Percentiles rank a stretch among this genome's conserved stretches.
Evolutionary conservation across 352 stramenopile genomes (phyloP).

Genomic region (Phytophthora vignae): DNA sequence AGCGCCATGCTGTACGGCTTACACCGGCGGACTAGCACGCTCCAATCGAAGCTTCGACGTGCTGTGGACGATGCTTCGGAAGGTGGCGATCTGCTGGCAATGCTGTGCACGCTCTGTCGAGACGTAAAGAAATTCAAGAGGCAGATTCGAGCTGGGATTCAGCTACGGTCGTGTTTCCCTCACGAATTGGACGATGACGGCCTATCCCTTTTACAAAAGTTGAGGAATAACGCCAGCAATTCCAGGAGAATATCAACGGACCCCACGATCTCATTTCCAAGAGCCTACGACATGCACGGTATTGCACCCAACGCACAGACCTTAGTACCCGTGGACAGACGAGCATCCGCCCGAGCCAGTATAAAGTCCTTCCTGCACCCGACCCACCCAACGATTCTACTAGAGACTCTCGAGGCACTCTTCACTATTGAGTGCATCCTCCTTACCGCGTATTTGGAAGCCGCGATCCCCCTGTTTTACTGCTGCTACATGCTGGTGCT

Average conservation of each 20-base stretch:
- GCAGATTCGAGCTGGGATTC: neutral
- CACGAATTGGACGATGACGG: neutral
- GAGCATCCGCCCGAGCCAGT: neutral
- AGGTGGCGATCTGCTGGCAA: neutral
- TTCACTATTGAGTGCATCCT: slow-evolving; percentile 42
- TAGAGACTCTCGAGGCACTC: slow-evolving; percentile 12
- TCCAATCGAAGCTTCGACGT: neutral
- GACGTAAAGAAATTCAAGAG: neutral
- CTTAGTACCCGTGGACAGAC: neutral
- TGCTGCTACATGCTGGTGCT: slow-evolving; percentile 16
- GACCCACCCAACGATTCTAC: slow-evolving; percentile 1
- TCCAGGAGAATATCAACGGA: neutral
- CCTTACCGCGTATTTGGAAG: slow-evolving; percentile 45
- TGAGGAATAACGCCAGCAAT: neutral
- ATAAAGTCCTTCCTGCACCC: neutral
- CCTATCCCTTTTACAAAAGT: neutral
- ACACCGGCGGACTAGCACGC: neutral
- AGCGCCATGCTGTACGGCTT: slow-evolving; percentile 20
- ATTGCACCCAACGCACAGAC: neutral
- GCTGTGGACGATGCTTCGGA: neutral
- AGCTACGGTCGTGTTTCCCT: slow-evolving; percentile 1
- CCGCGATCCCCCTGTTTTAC: slow-evolving; percentile 40
- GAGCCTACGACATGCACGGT: neutral
- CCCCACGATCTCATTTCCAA: neutral
- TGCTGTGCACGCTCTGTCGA: neutral